phyloP scores from a whole-genome alignment of 2,329 filamentous ascomycete species.

The Pseudonectria foliicola region DNA sequence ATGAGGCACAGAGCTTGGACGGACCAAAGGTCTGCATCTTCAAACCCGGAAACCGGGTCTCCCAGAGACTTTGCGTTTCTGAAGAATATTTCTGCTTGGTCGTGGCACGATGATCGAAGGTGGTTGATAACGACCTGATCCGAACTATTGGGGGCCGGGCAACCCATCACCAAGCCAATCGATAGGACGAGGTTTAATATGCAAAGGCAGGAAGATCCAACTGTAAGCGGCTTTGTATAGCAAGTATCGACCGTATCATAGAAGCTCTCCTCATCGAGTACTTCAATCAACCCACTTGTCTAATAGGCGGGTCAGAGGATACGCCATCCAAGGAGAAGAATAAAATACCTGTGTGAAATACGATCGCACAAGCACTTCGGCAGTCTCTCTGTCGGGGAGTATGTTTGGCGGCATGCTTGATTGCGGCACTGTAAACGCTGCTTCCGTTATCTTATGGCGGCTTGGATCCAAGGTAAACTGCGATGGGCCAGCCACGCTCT shows the following conservation, averaged over 20 bases:
- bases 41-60: conserved; percentile 41
- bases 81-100: conserved; percentile 57
- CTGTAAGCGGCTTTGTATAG: conserved; percentile 45
- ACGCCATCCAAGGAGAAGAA: neutral
- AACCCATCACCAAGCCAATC: conserved; percentile 53
- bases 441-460: conserved; percentile 50
- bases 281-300: conserved; percentile 54
- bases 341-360: conserved; percentile 53
- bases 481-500: conserved; percentile 45
- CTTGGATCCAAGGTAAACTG: conserved; percentile 51
- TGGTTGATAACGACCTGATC: conserved; percentile 46
- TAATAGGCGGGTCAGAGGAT: conserved; percentile 18
- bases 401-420: conserved; percentile 1
- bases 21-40: conserved; percentile 58
- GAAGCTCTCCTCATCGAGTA: conserved; percentile 49
- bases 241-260: conserved; percentile 42
- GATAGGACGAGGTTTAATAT: conserved; percentile 56
- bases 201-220: conserved; percentile 47
- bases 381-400: conserved; percentile 48
- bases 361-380: conserved; percentile 36
- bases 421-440: conserved; percentile 38
- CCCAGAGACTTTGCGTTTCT: conserved; percentile 48
- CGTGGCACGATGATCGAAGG: conserved; percentile 39
- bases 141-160: conserved; percentile 39
- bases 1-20: conserved; percentile 58